Evolutionary conservation across 225 moss, liverwort and hornwort genomes (phyloP), one percentile per base, ranked within the genome.

Genomic region (Sphagnum contortum): DNA sequence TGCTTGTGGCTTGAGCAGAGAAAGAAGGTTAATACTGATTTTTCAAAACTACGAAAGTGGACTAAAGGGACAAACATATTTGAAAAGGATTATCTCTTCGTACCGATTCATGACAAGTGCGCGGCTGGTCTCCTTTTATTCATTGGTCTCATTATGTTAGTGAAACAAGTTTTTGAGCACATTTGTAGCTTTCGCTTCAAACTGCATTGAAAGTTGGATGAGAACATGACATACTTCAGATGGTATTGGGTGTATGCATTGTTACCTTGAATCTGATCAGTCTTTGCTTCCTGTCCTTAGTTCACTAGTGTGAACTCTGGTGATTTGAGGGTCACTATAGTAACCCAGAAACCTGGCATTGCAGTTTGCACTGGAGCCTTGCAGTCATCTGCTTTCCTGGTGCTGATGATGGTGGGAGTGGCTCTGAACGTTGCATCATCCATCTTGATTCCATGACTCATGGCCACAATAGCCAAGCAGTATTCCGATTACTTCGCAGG

Each of bases 331-430:
- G 29, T 29, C 29, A 29, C 29, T 29, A 29, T 29, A 29, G 29
- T 29, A 29, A 29, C 29, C 29, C 29, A 29, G 29, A 29, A 29
- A 29, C 29, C 29, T 29, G 29, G 29, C 29, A 71, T 52, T 75
- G 70, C 87, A 94, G 91, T 73, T 84, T 89, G 78, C 91, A 94
- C 72, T 94, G 94, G 94, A 94, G 94, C 82, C 87, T 94, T 46
- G 94, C 91, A 52, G 91, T 94, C 63, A 72, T 94, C 49, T 75
- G 89, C 69, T 82, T 87, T 80, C 82, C 94, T 69, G 79, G 68
- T 49, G 74, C 57, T 61, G 61, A 72, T 44, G 73, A 71, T 59
- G 76, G 70, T 54, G 78, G 80, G 44, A 60, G 56, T 57, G 70
- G 55, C 13, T 71, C 63, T 12, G 78, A 89, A 60, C 86, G 83